Percentiles rank a stretch among this genome's conserved stretches.
These are phyloP conservation scores for Arthrobotrys conoides DNA, from an alignment of 2,329 filamentous ascomycete species.

Conservation along the genomic window DNA sequence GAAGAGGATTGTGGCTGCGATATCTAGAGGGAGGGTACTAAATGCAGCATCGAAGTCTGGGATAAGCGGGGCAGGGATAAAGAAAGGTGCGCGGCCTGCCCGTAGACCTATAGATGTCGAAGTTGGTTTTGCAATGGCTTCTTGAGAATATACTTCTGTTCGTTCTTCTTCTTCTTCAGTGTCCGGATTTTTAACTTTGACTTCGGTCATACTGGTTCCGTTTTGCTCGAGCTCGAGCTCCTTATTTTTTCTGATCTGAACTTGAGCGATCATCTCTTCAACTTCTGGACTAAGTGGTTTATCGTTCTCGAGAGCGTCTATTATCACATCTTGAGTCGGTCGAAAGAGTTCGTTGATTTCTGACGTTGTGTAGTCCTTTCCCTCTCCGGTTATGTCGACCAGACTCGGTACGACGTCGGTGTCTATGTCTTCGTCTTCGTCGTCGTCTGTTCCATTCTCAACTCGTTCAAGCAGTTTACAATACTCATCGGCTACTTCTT, in stretches of 20 bases:
- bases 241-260: not conserved
- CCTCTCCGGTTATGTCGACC: not conserved
- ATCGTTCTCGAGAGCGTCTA: not conserved
- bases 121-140: not conserved
- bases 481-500: not conserved
- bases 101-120: not conserved
- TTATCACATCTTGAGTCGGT: not conserved
- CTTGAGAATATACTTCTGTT: no score
- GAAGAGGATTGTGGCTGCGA: not conserved
- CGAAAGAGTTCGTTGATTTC: not conserved
- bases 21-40: not conserved
- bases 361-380: not conserved
- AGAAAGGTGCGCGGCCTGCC: not conserved
- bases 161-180: not conserved
- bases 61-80: not conserved
- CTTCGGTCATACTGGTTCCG: no score
- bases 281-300: not conserved
- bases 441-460: not conserved
- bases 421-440: not conserved
- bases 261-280: not conserved
- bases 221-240: no score
- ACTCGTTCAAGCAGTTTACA: not conserved
- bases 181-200: no score
- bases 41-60: not conserved
- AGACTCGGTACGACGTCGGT: not conserved